Conservation (phyloP, 805 yeast genomes). For the Blastobotrys attinorum region DNA sequence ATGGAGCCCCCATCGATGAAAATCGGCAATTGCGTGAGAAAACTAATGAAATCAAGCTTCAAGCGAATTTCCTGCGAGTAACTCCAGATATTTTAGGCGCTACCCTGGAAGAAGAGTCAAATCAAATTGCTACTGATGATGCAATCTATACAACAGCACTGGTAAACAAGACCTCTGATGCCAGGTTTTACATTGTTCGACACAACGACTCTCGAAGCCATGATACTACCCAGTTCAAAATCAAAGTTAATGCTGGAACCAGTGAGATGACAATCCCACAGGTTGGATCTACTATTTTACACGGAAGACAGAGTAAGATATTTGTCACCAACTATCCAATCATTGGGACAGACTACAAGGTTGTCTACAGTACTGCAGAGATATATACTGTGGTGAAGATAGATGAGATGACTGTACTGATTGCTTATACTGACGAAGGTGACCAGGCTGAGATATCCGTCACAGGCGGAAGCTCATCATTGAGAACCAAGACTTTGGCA, state of each 20-base stretch:
- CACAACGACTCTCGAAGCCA: background rate
- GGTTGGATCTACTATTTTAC: background rate
- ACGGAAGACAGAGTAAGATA: background rate
- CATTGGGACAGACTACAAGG: background rate
- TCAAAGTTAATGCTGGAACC: background rate
- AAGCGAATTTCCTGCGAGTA: background rate
- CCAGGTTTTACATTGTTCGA: background rate
- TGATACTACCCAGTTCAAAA: background rate
- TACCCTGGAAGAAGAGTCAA: no score
- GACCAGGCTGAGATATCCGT: no score
- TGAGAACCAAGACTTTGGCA: no score
- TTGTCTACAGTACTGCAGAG: background rate
- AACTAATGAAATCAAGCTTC: background rate
- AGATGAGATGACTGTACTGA: no score
- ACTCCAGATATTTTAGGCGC: background rate
- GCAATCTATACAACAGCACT: background rate
- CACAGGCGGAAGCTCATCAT: no score
- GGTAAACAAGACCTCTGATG: background rate
- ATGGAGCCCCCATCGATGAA: background rate
- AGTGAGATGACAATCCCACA: background rate
- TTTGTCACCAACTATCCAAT: background rate
- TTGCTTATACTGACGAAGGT: no score
- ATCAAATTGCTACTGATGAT: background rate
- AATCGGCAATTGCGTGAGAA: background rate
- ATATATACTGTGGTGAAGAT: background rate